phyloP scores from a whole-genome alignment of 2,329 filamentous ascomycete species.

The Fusarium chlamydosporum region DNA sequence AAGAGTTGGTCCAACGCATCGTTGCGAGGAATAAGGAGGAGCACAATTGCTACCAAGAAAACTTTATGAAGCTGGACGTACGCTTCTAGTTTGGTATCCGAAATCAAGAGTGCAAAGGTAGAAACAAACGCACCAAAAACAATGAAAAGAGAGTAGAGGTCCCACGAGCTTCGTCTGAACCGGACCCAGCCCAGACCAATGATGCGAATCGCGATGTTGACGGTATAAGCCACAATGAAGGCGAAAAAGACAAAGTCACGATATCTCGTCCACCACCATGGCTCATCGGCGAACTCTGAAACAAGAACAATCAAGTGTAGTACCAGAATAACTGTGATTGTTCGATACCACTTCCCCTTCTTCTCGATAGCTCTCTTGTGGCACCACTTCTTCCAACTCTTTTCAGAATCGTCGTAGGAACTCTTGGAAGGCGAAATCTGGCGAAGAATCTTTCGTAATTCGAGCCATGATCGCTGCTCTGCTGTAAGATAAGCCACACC shows the following conservation, averaged over 20 bases:
- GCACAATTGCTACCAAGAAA: slow-evolving; percentile 89
- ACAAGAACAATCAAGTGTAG: slow-evolving; percentile 87
- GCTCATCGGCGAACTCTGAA: slow-evolving; percentile 86
- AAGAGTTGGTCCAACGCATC: slow-evolving; percentile 98
- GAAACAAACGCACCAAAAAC: slow-evolving; percentile 82
- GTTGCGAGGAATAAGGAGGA: slow-evolving; percentile 94
- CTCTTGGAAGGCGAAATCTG: slow-evolving; percentile 96
- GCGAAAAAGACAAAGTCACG: slow-evolving; percentile 83
- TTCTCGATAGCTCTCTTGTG: slow-evolving; percentile 96
- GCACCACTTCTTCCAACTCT: slow-evolving; percentile 91
- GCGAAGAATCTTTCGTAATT: slow-evolving; percentile 89
- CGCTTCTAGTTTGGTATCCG: slow-evolving; percentile 68
- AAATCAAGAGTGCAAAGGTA: slow-evolving; percentile 84
- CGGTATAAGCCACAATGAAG: slow-evolving; percentile 85
- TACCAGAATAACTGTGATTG: slow-evolving; percentile 83
- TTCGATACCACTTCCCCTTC: slow-evolving; percentile 89
- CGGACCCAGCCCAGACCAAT: slow-evolving; percentile 91
- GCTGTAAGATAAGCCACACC: slow-evolving; percentile 96
- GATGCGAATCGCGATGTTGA: slow-evolving; percentile 87
- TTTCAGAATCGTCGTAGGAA: slow-evolving; percentile 82
- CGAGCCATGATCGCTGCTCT: slow-evolving; percentile 96
- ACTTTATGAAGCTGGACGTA: slow-evolving; percentile 92
- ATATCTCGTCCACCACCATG: slow-evolving; percentile 75
- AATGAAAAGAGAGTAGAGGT: slow-evolving; percentile 86
- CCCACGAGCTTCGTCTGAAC: slow-evolving; percentile 95